Evolutionary conservation across 106 monocot genomes (phyloP).

Genomic region (Vanilla planifolia): DNA sequence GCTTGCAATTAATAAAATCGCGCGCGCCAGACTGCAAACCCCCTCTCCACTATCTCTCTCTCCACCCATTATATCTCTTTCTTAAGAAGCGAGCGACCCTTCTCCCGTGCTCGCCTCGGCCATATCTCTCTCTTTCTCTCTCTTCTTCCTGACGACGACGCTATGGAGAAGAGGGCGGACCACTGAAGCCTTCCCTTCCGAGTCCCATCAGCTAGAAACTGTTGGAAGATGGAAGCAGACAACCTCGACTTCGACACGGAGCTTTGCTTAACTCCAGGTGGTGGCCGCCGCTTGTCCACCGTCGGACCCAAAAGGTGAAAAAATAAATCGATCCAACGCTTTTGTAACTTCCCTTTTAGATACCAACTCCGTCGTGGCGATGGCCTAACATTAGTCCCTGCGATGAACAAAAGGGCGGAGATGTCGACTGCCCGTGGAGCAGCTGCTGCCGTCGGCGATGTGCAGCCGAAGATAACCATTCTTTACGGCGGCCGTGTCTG

Average conservation of each 20-base stretch:
- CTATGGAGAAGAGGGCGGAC: no score
- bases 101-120: no score
- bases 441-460: neutral
- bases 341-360: neutral
- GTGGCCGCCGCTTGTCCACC: neutral
- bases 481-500: slow-evolving; percentile 4
- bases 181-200: no score
- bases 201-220: no score
- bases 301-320: neutral
- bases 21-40: neutral
- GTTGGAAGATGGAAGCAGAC: neutral
- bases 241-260: neutral
- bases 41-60: neutral
- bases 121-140: no score
- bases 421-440: neutral
- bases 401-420: slow-evolving; percentile 2
- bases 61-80: neutral
- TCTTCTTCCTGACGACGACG: neutral
- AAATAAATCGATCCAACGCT: neutral
- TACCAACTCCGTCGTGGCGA: neutral
- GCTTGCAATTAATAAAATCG: neutral
- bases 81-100: no score
- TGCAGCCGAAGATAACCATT: slow-evolving; percentile 1
- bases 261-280: neutral
- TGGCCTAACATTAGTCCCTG: no score